Base-by-base conservation (phyloP, 2,329 filamentous ascomycete genomes). In the Didymella exigua region DNA sequence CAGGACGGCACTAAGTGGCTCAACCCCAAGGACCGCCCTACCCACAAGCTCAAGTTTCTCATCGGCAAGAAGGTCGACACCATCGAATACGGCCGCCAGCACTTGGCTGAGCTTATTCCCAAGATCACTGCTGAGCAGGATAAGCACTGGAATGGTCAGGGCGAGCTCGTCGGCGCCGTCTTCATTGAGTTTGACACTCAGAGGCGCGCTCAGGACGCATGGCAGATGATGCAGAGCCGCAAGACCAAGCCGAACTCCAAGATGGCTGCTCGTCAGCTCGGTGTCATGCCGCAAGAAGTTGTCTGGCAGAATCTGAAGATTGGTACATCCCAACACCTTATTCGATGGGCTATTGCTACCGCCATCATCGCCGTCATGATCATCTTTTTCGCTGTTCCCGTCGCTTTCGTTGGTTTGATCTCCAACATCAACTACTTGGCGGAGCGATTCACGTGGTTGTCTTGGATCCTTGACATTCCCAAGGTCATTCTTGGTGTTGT, bases 111-210 rank as follows among this genome's bases (percentile, higher is more conserved):
- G 41, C 81, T 96, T 33, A 86, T 88, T 38, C 89, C 90, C 4
- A 83, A 88, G 59, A 87, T 91, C 36, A 82, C 88, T 36, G 77
- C 82, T 18, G 82, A 86, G 37, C 91, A 95, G 73, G 82, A 81
- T 47, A 80, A 83, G 50, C 89, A 91, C 69, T 84, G 82, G 49
- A 80, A 82, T 13, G 88, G 89, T 46, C 82, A 89, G 33, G 85
- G 83, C 40, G 83, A 86, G 47, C 84, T 88, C 48, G 79, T 91
- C 6, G 85, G 88, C 0, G 88, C 90, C 16, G 89, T 95, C 5
- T 98, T 99, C 69, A 85, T 98, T 56, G 90, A 96, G 70, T 99
- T 97, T 68, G 82, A 85, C 55, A 86, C 82, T 4, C 93, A 97
- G 74, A 84, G 87, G 52, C 88, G 89, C 54, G 95, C 95, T 7